Conservation (phyloP, 805 yeast species). For the Maudiozyma serrabonitensis region DNA sequence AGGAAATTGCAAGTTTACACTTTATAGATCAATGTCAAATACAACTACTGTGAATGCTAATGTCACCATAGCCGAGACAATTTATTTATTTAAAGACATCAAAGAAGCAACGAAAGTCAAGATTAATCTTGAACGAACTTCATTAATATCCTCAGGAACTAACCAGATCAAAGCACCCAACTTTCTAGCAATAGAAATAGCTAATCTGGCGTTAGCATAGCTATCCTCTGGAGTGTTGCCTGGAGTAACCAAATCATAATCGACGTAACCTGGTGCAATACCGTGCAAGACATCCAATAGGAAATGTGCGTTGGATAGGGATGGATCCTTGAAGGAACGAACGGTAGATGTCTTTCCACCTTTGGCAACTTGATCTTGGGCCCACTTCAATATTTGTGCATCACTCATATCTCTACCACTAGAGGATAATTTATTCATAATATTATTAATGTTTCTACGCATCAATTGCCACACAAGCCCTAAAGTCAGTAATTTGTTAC, state of each 20-base stretch:
- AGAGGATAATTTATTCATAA: constrained; percentile 62
- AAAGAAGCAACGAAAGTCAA: constrained; percentile 91
- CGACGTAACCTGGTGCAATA: constrained; percentile 94
- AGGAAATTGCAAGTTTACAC: neutral
- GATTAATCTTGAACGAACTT: constrained; percentile 88
- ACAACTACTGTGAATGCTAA: neutral
- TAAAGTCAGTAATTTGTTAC: constrained; percentile 76
- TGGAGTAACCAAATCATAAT: constrained; percentile 78
- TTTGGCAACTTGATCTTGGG: constrained; percentile 71
- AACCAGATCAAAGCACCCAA: constrained; percentile 96
- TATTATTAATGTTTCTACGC: constrained; percentile 88
- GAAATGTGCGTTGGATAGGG: constrained; percentile 69
- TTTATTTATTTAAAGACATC: constrained; percentile 48
- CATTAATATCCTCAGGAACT: constrained; percentile 98
- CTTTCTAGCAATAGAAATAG: constrained; percentile 96
- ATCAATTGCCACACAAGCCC: constrained; percentile 97
- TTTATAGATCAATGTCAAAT: neutral
- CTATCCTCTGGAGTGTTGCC: constrained; percentile 76
- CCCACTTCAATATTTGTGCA: constrained; percentile 86
- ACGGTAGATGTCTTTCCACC: constrained; percentile 71
- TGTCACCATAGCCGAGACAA: neutral
- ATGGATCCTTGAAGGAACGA: constrained; percentile 78
- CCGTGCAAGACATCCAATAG: constrained; percentile 86
- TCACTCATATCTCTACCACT: constrained; percentile 74
- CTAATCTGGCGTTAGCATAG: constrained; percentile 91